Evolutionary conservation across 768 basidiomycete species (phyloP), one percentile per base, ranked within the genome.

Genomic region (Psilocybe cubensis): DNA sequence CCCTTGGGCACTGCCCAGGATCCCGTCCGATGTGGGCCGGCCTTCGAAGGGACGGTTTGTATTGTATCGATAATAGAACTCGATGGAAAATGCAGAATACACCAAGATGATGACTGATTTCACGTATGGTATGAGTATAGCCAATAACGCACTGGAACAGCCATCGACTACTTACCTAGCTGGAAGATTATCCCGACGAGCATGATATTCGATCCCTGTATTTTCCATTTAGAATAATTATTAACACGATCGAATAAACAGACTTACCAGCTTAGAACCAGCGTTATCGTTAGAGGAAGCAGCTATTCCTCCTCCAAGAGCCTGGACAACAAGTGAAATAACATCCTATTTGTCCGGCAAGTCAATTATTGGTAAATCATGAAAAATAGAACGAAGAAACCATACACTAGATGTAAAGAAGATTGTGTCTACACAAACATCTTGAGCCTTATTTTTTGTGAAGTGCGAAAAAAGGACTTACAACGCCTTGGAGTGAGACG

Each of bases 291-390:
- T 27, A 3, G 68, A 75, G 5, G 66, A 61, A 1, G 77, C 70
- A 1, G 85, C 84, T 4, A 72, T 60, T 0, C 75, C 84, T 27
- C 85, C 86, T 44, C 86, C 85, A 14, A 74, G 64, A 5, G 78
- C 85, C 71, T 88, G 86, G 4, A 87, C 72, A 25, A 82, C 64
- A 10, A 87, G 73, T 12, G 83, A 78, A 14, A 81, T 57, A 29
- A 84, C 60, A 63, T 87, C 86, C 70, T 73, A 17, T 4, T 6
- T 1, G 5, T 38, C 11, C n/a, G 5, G 31, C 9, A 52, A 35
- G 18, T 3, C 31, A 12, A 31, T 28, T n/a, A n/a, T 38, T 11
- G n/a, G 35, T 17, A 14, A 24, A 25, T 29, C 1, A 21, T 38
- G 7, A 40, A 29, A 3, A 4, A 8, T 24, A 1, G 7, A 38